Conservation (phyloP, 179 eudicot species). For the Carnegiea gigantea region DNA sequence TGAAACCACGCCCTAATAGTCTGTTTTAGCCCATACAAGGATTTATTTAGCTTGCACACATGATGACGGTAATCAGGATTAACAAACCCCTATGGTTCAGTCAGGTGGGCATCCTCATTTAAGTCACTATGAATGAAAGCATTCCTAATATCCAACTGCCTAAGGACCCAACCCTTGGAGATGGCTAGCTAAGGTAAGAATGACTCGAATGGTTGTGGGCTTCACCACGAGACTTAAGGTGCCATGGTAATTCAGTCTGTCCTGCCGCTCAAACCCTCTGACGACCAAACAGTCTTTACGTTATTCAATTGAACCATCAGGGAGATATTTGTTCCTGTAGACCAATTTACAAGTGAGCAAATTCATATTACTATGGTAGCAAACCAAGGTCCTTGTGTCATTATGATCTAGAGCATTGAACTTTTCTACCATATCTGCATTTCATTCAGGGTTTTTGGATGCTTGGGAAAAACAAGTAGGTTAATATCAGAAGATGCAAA, state of each 20-base stretch:
- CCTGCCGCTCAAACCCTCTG: background rate
- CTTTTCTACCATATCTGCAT: no score
- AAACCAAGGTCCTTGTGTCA: no score
- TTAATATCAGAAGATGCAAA: no score
- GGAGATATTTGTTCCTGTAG: background rate
- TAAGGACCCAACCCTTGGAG: background rate
- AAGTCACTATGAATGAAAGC: background rate
- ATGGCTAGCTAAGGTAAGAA: background rate
- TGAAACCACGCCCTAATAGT: no score
- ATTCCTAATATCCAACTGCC: background rate
- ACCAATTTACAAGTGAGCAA: background rate
- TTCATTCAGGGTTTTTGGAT: no score
- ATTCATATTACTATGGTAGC: background rate
- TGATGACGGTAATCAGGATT: background rate
- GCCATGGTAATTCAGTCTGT: background rate
- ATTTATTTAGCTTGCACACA: background rate
- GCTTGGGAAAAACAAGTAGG: no score
- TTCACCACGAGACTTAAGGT: background rate
- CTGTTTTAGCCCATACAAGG: no score
- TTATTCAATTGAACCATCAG: background rate
- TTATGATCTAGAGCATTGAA: no score
- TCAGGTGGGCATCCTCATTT: background rate
- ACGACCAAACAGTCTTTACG: background rate
- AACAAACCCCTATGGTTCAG: background rate
- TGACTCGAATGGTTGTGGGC: background rate